Base-by-base conservation (phyloP, 208 protist species). In the Endotrypanum monterogeii region DNA sequence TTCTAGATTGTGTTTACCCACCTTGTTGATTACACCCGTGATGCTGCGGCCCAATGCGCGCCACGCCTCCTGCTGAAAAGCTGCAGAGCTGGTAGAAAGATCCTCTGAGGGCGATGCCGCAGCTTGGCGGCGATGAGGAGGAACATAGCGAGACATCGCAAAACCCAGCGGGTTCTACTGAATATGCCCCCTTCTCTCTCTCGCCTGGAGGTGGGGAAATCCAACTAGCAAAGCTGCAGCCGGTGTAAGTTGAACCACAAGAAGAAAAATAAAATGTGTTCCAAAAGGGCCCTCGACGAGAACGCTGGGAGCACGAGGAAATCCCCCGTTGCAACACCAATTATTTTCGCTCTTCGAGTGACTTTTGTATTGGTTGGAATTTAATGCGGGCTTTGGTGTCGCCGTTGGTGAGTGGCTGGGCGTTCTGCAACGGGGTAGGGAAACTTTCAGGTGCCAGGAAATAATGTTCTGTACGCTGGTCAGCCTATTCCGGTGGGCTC, bases 1-100 rank as follows among this genome's bases (percentile, higher is more conserved):
- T 79, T 93, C 81, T 8, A 99, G 83, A 65, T 99, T 99, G n/a
- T 89, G 72, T 3, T 81, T 78, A 83, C 95, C 99, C 28, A 99
- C 94, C 70, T 98, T 98, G 87, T 99, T 99, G 1, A 99, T 83
- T 5, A 99, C 84, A 48, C 98, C 97, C 52, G 99, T 99, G 67
- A 99, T 98, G 56, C 86, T 96, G 73, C 99, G 99, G 54, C 91
- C 93, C 0, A 99, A 88, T 3, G 98, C 98, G 63, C 99, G 97
- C 98, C 98, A 99, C n/a, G 88, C 86, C 68, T 94, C 88, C 46
- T 92, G 91, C 81, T 99, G 98, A 66, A 84, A 87, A 2, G 82
- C 78, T 7, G 74, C 71, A 0, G 83, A 87, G 67, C n/a, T 73
- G 14, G 71, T 75, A 58, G 25, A 51, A 2, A 76, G 12, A 12